Evolutionary conservation across 2,329 filamentous ascomycete species (phyloP).

Genomic region (Diaporthe sp.): DNA sequence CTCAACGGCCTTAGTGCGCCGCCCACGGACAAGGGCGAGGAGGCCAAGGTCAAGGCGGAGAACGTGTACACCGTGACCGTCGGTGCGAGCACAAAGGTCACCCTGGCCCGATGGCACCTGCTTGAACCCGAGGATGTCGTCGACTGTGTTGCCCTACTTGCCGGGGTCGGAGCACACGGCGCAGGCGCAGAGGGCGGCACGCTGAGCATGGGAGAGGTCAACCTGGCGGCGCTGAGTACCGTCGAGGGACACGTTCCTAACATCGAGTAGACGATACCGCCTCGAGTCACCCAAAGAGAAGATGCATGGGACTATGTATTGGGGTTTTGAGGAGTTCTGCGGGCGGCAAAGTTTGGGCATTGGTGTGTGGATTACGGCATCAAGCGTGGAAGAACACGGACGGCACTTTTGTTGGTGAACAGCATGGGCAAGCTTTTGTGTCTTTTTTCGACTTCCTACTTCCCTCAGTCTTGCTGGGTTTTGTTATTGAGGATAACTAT

Average conservation of each 20-base stretch:
- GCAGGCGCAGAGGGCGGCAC: slow-evolving; percentile 50
- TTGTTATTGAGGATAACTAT: slow-evolving; percentile 3
- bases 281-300: not conserved
- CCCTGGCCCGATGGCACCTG: slow-evolving; percentile 90
- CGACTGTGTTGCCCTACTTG: slow-evolving; percentile 72
- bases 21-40: slow-evolving; percentile 64
- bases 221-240: slow-evolving; percentile 67
- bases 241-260: slow-evolving; percentile 67
- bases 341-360: not conserved
- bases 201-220: slow-evolving; percentile 64
- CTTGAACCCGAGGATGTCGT: slow-evolving; percentile 92
- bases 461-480: not conserved
- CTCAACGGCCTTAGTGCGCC: slow-evolving; percentile 70
- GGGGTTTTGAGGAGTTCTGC: slow-evolving; percentile 15
- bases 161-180: slow-evolving; percentile 56
- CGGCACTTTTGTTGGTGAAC: slow-evolving; percentile 16
- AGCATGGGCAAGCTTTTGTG: slow-evolving; percentile 13
- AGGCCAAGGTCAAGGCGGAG: slow-evolving; percentile 70
- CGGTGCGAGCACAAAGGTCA: slow-evolving; percentile 92
- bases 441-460: not conserved
- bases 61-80: slow-evolving; percentile 93
- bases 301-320: not conserved
- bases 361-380: slow-evolving; percentile 19
- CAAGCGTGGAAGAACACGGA: not conserved
- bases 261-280: not conserved